Evolutionary conservation across 768 basidiomycete species (phyloP), one percentile per base, ranked within the genome.

Genomic region (Boletales sp.): DNA sequence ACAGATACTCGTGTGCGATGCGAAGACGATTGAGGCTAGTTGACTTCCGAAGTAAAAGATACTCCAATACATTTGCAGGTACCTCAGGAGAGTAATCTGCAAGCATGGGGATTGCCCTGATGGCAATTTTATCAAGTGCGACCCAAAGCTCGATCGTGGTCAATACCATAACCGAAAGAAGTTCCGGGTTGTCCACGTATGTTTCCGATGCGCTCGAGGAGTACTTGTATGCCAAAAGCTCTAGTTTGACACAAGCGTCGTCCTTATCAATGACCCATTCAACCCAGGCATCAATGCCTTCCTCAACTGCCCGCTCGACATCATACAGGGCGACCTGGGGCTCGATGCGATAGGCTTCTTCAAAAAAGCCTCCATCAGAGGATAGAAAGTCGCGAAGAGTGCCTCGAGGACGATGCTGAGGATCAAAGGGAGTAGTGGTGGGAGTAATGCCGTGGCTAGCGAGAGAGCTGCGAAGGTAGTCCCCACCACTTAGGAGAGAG

Each of bases 281-380:
- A 13, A 70, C 52, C 73, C 74, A 76, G 14, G 35, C 39, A 18
- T 69, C 66, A 6, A 75, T 53, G 24, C 55, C 35, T 8, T 36
- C 15, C 35, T 36, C 15, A 15, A 36, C 35, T n/a, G 15, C 35
- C 35, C 35, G 15, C 47, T 74, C 73, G 18, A 75, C 64, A 46
- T 75, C 74, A 7, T 56, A 61, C 0, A 75, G 45, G 8, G 41
- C 29, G 40, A 57, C 30, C 14, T 18, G 21, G 21, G 56, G 50
- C 8, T 64, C 57, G 2, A n/a, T 37, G 24, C 9, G 0, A 40
- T 50, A 43, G 14, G 47, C 52, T 2, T 45, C 38, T 2, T 38
- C 12, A 12, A 64, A 49, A 2, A 41, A 55, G 56, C 3, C 30
- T 6, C 6, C 52, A 9, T 59, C 31, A 0, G 15, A 4, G 7